Percentiles rank a stretch among this genome's conserved stretches.
Evolutionary conservation across 176 grass and related monocot species (phyloP).

Genomic region (Pontederia crassipes): DNA sequence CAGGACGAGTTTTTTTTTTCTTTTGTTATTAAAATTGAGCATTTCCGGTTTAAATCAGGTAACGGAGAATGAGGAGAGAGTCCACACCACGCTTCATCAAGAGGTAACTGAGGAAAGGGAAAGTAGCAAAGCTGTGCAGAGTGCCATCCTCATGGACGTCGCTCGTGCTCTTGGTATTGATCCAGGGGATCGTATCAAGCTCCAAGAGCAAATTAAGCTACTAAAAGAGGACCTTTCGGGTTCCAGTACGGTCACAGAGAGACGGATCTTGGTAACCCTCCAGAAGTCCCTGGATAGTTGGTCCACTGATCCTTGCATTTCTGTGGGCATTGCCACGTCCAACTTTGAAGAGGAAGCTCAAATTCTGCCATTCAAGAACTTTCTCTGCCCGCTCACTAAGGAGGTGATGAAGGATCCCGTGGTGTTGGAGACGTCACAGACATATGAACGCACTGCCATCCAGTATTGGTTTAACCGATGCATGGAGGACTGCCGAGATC

Average conservation of each 20-base stretch:
- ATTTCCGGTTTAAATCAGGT: conserved; percentile 5
- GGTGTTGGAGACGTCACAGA: conserved; percentile 9
- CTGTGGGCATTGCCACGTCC: neutral
- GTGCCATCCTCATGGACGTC: conserved; percentile 13
- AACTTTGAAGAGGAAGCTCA: conserved; percentile 14
- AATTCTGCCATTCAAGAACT: conserved; percentile 10
- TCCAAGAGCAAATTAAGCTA: conserved; percentile 6
- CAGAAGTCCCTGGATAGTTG: conserved; percentile 10
- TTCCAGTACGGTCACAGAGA: conserved; percentile 1
- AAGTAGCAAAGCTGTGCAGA: conserved; percentile 12
- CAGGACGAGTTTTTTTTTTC: too few relatives aligned
- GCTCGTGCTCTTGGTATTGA: conserved; percentile 14
- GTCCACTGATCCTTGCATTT: conserved; percentile 6
- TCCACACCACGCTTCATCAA: neutral
- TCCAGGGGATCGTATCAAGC: neutral
- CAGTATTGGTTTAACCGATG: conserved; percentile 12
- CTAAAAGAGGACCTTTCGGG: neutral
- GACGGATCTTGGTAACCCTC: conserved; percentile 11
- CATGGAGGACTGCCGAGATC: conserved; percentile 10
- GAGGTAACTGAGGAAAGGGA: neutral
- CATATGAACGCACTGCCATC: conserved; percentile 11
- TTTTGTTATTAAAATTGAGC: neutral
- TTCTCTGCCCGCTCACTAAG: conserved; percentile 15
- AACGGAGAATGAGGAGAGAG: conserved; percentile 12
- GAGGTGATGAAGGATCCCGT: conserved; percentile 16